Conservation (phyloP, 306 rosid genomes). For the Echinosophora koreensis region DNA sequence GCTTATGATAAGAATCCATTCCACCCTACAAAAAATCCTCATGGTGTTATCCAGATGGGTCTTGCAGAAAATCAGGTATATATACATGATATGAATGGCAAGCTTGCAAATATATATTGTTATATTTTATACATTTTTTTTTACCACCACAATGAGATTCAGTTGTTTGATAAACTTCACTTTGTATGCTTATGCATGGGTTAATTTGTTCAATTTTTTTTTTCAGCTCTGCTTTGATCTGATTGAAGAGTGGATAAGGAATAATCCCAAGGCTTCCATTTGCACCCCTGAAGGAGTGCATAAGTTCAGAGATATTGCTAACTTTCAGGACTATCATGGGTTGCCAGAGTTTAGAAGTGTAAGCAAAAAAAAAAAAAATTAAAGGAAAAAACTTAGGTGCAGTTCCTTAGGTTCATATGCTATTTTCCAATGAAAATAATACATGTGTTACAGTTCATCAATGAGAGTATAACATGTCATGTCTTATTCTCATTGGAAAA, state of each 20-base stretch:
- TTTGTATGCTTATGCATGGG: not conserved
- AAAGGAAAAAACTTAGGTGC: not conserved
- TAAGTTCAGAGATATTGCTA: slow-evolving; percentile 69
- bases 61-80: slow-evolving; percentile 92
- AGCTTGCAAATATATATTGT: not conserved
- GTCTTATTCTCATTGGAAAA: too few relatives aligned
- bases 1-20: slow-evolving; percentile 84
- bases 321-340: slow-evolving; percentile 92
- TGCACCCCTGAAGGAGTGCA: slow-evolving; percentile 80
- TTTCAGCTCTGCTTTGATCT: slow-evolving; percentile 71
- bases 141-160: not conserved
- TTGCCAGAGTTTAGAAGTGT: slow-evolving; percentile 76
- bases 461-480: too few relatives aligned
- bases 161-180: not conserved
- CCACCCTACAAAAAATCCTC: slow-evolving; percentile 67
- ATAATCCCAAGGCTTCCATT: slow-evolving; percentile 78
- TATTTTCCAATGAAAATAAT: too few relatives aligned
- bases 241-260: slow-evolving; percentile 74
- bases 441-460: too few relatives aligned
- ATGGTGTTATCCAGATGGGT: slow-evolving; percentile 94
- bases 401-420: too few relatives aligned
- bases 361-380: not conserved
- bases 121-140: not conserved
- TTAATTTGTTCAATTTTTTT: not conserved
- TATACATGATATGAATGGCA: not conserved